Conservation (phyloP, 2,329 filamentous ascomycete genomes). For the Penicillium polonicum region DNA sequence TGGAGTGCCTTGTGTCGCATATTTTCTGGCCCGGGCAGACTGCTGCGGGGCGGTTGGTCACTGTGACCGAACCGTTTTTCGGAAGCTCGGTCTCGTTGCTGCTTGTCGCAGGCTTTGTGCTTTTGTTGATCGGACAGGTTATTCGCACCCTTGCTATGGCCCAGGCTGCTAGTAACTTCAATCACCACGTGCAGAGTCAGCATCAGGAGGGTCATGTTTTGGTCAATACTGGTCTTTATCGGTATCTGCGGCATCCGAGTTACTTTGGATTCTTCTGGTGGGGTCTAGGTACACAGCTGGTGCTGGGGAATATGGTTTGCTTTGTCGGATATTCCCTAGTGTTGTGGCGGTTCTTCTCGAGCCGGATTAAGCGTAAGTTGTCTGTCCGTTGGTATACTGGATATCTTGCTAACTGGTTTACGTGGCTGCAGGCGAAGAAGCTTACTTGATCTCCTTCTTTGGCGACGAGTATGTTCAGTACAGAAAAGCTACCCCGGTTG, state of each 20-base stretch:
- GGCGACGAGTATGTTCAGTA: conserved; percentile 77
- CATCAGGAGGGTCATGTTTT: conserved; percentile 71
- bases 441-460: conserved; percentile 76
- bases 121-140: conserved; percentile 69
- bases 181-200: conserved; percentile 73
- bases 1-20: conserved; percentile 62
- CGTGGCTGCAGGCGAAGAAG: conserved; percentile 66
- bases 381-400: not conserved
- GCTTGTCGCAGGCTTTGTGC: conserved; percentile 56
- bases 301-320: conserved; percentile 81
- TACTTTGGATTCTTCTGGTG: conserved; percentile 99
- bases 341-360: conserved; percentile 81
- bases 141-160: conserved; percentile 83
- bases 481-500: conserved; percentile 66
- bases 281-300: conserved; percentile 89
- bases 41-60: conserved; percentile 43
- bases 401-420: conserved; percentile 10
- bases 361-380: conserved; percentile 64
- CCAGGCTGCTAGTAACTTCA: conserved; percentile 87
- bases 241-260: conserved; percentile 74
- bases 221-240: conserved; percentile 82
- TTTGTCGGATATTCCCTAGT: conserved; percentile 70
- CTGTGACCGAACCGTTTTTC: conserved; percentile 40
- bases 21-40: conserved; percentile 24
- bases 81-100: conserved; percentile 31